Evolutionary conservation across 2,329 filamentous ascomycete species (phyloP).

Genomic region (Nemania sp.): DNA sequence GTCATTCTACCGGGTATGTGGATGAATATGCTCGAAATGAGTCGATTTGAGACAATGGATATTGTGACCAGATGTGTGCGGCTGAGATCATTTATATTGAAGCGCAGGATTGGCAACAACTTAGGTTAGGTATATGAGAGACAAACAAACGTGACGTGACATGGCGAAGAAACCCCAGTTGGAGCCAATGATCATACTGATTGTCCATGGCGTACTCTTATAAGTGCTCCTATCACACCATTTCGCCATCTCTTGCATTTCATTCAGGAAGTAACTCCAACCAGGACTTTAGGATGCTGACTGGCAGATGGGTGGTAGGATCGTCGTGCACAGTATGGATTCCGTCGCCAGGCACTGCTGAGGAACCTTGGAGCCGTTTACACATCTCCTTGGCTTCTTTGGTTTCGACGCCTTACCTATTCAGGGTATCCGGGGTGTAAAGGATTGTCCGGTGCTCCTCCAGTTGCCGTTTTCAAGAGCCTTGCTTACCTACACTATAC

Average conservation of each 20-base stretch:
- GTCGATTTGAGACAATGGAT: background rate
- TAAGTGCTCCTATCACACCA: slow-evolving; percentile 8
- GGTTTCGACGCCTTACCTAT: slow-evolving; percentile 9
- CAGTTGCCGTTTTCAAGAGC: slow-evolving; percentile 8
- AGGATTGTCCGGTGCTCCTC: background rate
- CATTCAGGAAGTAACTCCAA: background rate
- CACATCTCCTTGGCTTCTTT: background rate
- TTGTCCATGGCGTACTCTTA: background rate
- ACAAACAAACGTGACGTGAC: slow-evolving; percentile 11
- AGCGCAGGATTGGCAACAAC: slow-evolving; percentile 9
- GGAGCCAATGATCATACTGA: slow-evolving; percentile 9
- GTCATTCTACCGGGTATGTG: background rate
- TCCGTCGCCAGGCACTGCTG: background rate
- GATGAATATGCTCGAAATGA: background rate
- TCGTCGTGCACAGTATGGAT: slow-evolving; percentile 7
- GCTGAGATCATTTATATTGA: slow-evolving; percentile 19
- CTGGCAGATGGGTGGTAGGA: slow-evolving; percentile 15
- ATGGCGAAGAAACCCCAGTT: slow-evolving; percentile 1
- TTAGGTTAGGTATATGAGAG: background rate
- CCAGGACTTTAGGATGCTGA: slow-evolving; percentile 16
- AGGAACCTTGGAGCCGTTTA: slow-evolving; percentile 11
- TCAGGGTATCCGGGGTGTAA: slow-evolving; percentile 1
- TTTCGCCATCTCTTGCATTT: slow-evolving; percentile 21
- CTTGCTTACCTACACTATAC: slow-evolving; percentile 18
- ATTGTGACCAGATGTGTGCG: slow-evolving; percentile 10